These are phyloP conservation scores for Bullera alba DNA, from an alignment of 768 basidiomycete genomes.

Conservation along the genomic window DNA sequence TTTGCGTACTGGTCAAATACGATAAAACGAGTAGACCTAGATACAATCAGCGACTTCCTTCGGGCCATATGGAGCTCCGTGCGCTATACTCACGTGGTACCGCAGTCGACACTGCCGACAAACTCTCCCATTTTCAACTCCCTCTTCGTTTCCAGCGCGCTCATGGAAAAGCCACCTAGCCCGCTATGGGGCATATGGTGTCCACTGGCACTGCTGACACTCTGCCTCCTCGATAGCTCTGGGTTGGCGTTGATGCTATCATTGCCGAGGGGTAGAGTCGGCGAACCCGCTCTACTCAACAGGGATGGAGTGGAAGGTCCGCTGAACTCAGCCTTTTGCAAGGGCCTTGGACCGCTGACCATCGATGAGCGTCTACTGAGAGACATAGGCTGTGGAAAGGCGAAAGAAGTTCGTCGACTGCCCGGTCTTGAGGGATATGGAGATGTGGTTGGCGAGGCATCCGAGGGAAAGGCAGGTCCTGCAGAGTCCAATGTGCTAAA, in stretches of 20 bases:
- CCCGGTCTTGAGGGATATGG: conserved; percentile 8
- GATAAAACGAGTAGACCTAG: conserved; percentile 82
- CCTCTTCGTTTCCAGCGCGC: conserved; percentile 13
- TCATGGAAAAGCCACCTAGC: conserved; percentile 22
- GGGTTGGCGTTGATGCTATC: too few relatives aligned
- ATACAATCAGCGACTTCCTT: background rate
- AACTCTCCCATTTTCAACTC: conserved; percentile 54
- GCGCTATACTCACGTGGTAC: conserved; percentile 79
- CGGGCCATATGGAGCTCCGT: background rate
- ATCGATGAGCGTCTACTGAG: conserved; percentile 16
- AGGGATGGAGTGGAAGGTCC: conserved; percentile 33
- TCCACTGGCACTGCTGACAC: background rate
- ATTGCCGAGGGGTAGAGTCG: conserved; percentile 34
- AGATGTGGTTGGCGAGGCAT: conserved; percentile 6
- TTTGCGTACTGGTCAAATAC: conserved; percentile 80
- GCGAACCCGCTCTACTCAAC: conserved; percentile 40
- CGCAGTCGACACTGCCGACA: conserved; percentile 87
- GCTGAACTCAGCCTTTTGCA: conserved; percentile 23
- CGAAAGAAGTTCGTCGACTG: conserved; percentile 23
- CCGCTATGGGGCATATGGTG: background rate
- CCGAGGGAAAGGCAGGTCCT: conserved; percentile 17
- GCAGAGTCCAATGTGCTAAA: background rate
- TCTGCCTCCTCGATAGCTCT: background rate
- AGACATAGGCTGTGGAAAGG: conserved; percentile 2
- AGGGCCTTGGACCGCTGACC: conserved; percentile 29